Evolutionary conservation across 192 early-diverging fungal species (phyloP).

Genomic region (Podila horticola): DNA sequence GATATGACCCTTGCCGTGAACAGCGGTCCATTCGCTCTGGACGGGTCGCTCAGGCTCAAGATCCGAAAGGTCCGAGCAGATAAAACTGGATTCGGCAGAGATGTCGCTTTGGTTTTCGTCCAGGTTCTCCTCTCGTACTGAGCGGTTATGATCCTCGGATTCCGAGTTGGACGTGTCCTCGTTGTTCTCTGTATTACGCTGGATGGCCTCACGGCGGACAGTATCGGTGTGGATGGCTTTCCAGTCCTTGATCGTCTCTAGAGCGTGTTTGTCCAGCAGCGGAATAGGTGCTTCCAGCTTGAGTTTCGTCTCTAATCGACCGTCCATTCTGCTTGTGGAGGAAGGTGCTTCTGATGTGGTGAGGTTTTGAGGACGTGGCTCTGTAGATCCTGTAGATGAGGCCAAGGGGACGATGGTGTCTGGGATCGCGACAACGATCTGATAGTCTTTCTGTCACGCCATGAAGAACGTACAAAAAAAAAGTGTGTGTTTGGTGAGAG

Average conservation of each 20-base stretch:
- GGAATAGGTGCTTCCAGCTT: too few relatives aligned
- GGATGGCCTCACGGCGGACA: background rate
- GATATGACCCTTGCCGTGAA: background rate
- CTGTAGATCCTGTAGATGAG: too few relatives aligned
- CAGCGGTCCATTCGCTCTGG: background rate
- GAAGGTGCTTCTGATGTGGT: too few relatives aligned
- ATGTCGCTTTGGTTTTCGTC: constrained; percentile 12
- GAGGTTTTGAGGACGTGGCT: too few relatives aligned
- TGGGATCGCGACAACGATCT: background rate
- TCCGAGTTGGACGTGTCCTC: constrained; percentile 36
- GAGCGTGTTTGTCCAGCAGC: background rate
- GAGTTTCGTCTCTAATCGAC: too few relatives aligned
- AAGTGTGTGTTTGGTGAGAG: too few relatives aligned
- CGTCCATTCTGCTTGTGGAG: too few relatives aligned
- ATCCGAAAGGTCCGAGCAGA: constrained; percentile 35
- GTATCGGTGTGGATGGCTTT: background rate
- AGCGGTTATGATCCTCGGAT: background rate
- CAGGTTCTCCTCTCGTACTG: background rate
- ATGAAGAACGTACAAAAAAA: background rate
- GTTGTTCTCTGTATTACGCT: background rate
- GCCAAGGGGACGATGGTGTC: background rate
- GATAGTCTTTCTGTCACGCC: background rate
- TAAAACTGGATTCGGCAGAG: constrained; percentile 34
- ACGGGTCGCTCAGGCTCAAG: background rate
- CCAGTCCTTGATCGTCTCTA: background rate